phyloP scores from a whole-genome alignment of 257 asterid genomes.

The Capsicum rhomboideum region DNA sequence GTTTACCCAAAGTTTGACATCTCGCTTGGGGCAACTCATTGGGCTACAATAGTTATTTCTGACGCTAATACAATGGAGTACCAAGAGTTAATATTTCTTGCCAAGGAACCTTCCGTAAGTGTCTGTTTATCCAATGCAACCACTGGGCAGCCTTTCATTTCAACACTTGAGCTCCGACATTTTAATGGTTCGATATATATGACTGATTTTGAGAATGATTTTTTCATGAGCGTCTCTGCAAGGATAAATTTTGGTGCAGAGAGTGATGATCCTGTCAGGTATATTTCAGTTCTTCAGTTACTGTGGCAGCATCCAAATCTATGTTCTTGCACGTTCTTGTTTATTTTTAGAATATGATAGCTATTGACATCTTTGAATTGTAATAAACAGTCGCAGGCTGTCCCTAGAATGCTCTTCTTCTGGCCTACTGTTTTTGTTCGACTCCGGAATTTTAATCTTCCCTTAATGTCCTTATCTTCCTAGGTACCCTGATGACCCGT shows the following conservation, averaged over 20 bases:
- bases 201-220: conserved; percentile 59
- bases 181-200: conserved; percentile 84
- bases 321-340: not conserved
- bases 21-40: conserved; percentile 83
- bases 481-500: conserved; percentile 97
- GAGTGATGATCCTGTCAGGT: conserved; percentile 77
- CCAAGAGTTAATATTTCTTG: conserved; percentile 84
- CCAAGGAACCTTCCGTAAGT: conserved; percentile 66
- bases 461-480: not conserved
- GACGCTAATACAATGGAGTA: conserved; percentile 71
- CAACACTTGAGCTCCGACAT: conserved; percentile 92
- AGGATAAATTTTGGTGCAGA: conserved; percentile 92
- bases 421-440: not conserved
- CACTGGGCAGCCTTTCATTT: conserved; percentile 91
- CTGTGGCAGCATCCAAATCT: not conserved
- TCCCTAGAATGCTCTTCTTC: not conserved
- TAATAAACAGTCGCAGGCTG: not conserved
- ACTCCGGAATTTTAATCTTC: not conserved
- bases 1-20: conserved; percentile 93
- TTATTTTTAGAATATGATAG: not conserved
- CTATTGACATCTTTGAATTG: not conserved
- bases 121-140: conserved; percentile 95
- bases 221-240: conserved; percentile 77
- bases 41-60: conserved; percentile 83
- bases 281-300: conserved; percentile 8